A percentile compares a stretch with the other conserved stretches of the same genome.
phyloP scores from a whole-genome alignment of 2,329 filamentous ascomycete genomes.

The Coleophoma crateriformis region DNA sequence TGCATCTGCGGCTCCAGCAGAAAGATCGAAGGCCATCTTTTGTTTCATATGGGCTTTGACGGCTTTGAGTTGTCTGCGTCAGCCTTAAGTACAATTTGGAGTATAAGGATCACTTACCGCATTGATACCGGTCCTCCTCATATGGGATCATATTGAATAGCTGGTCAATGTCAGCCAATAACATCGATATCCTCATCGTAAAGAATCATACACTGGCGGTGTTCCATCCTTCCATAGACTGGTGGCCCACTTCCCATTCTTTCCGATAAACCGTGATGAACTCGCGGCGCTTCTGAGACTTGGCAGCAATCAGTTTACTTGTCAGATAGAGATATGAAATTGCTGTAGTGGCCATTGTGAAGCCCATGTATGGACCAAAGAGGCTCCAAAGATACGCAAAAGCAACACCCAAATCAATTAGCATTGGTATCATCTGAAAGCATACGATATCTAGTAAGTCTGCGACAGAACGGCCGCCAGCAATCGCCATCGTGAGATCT shows the following conservation, averaged over 20 bases:
- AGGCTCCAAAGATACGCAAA: slow-evolving; percentile 54
- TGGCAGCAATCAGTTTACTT: slow-evolving; percentile 27
- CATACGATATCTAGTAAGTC: slow-evolving; percentile 53
- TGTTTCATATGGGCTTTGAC: slow-evolving; percentile 31
- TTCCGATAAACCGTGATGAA: slow-evolving; percentile 26
- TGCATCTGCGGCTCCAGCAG: slow-evolving; percentile 34
- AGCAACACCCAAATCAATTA: slow-evolving; percentile 56
- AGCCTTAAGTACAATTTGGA: slow-evolving; percentile 21
- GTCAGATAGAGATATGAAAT: slow-evolving; percentile 47
- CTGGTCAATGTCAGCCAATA: slow-evolving; percentile 9
- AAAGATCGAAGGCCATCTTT: slow-evolving; percentile 28
- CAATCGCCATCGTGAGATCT: slow-evolving; percentile 59
- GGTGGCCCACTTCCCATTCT: slow-evolving; percentile 30
- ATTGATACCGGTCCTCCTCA: slow-evolving; percentile 44
- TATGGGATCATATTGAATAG: slow-evolving; percentile 51
- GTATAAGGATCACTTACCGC: slow-evolving; percentile 15
- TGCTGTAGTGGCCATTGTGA: slow-evolving; percentile 39
- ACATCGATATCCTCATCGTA: background rate
- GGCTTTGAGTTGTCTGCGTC: slow-evolving; percentile 20
- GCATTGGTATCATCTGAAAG: slow-evolving; percentile 55
- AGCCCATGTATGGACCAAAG: slow-evolving; percentile 56
- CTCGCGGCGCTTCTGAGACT: slow-evolving; percentile 26
- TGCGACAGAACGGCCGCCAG: slow-evolving; percentile 55
- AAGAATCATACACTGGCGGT: slow-evolving; percentile 29
- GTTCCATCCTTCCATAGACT: slow-evolving; percentile 31